Percentiles rank a stretch among this genome's conserved stretches.
phyloP scores from a whole-genome alignment of 2,329 filamentous ascomycete genomes.

The Stagonosporopsis rhizophila region DNA sequence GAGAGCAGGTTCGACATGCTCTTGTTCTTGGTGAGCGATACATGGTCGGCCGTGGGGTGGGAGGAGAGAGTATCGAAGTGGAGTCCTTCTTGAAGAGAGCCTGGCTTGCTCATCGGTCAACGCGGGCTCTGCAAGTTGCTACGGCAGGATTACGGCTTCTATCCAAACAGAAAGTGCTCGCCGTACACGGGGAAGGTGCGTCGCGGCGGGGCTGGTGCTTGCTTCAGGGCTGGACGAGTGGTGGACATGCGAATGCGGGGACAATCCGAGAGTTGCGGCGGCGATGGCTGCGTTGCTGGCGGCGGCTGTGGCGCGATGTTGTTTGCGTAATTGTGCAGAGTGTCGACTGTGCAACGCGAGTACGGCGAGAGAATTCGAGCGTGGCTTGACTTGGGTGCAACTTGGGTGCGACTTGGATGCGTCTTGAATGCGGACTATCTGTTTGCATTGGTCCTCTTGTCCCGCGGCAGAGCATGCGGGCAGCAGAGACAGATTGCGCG shows the following conservation, averaged over 20 bases:
- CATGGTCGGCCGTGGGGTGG: conserved; percentile 38
- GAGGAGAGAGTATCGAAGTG: conserved; percentile 30
- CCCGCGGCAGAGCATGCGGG: conserved; percentile 7
- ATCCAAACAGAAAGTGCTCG: conserved; percentile 15
- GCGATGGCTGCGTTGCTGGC: conserved; percentile 12
- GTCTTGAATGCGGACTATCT: conserved; percentile 7
- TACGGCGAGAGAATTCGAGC: conserved; percentile 1
- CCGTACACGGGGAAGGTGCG: conserved; percentile 12
- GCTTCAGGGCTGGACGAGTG: conserved; percentile 8
- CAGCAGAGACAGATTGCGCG: background rate
- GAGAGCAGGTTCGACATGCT: conserved; percentile 58
- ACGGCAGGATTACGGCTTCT: conserved; percentile 3
- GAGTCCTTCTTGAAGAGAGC: conserved; percentile 45
- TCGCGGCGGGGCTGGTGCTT: conserved; percentile 12
- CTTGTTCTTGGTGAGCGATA: conserved; percentile 56
- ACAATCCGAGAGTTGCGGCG: conserved; percentile 5
- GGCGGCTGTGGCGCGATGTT: conserved; percentile 10
- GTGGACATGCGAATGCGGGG: conserved; percentile 22
- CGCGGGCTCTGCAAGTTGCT: conserved; percentile 13
- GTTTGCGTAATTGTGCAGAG: conserved; percentile 1
- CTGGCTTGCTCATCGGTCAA: conserved; percentile 30
- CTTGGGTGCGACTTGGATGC: too few relatives aligned
- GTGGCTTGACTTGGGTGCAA: conserved; percentile 12
- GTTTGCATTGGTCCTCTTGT: conserved; percentile 9
- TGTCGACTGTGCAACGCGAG: conserved; percentile 2